These are phyloP conservation scores for Pyrenochaeta sp. DNA, from an alignment of 2,329 filamentous ascomycete genomes.

Conservation along the genomic window DNA sequence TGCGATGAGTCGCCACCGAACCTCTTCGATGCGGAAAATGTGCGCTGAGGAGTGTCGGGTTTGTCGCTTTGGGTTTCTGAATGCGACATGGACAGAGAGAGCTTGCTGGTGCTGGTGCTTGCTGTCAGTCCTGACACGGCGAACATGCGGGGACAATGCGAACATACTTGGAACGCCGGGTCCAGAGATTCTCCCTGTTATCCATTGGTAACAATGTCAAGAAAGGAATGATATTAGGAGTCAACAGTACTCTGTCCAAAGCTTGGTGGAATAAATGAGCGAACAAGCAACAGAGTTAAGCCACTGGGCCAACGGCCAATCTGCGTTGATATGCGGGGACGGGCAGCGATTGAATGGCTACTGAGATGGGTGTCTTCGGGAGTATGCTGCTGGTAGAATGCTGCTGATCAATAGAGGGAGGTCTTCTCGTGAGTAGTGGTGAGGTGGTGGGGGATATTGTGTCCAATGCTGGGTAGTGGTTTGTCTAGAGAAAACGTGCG, in stretches of 20 bases:
- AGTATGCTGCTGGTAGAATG: constrained; percentile 11
- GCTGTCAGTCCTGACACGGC: constrained; percentile 36
- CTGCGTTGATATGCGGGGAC: constrained; percentile 20
- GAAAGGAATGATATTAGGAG: constrained; percentile 9
- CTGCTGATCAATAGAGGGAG: constrained; percentile 8
- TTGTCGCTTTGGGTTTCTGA: constrained; percentile 61
- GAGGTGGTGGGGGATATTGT: constrained; percentile 26
- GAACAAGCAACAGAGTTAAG: constrained; percentile 42
- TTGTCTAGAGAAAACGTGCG: constrained; percentile 39
- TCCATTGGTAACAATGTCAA: constrained; percentile 47
- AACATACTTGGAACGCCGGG: constrained; percentile 81
- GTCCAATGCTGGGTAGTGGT: constrained; percentile 29
- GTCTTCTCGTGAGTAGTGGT: constrained; percentile 8
- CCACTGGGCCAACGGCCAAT: constrained; percentile 35
- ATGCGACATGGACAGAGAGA: constrained; percentile 83
- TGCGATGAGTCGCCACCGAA: constrained; percentile 80
- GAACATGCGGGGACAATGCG: constrained; percentile 27
- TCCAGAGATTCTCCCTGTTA: constrained; percentile 68
- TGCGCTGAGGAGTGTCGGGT: constrained; percentile 66
- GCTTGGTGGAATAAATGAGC: constrained; percentile 47
- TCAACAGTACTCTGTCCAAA: constrained; percentile 25
- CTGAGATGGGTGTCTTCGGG: constrained; percentile 6
- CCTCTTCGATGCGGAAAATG: constrained; percentile 73
- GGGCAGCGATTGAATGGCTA: constrained; percentile 5
- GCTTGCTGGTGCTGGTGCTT: constrained; percentile 76